A percentile compares a stretch with the other conserved stretches of the same genome.
Conservation (phyloP, 495 filamentous ascomycete species). For the Pseudevernia furfuracea region DNA sequence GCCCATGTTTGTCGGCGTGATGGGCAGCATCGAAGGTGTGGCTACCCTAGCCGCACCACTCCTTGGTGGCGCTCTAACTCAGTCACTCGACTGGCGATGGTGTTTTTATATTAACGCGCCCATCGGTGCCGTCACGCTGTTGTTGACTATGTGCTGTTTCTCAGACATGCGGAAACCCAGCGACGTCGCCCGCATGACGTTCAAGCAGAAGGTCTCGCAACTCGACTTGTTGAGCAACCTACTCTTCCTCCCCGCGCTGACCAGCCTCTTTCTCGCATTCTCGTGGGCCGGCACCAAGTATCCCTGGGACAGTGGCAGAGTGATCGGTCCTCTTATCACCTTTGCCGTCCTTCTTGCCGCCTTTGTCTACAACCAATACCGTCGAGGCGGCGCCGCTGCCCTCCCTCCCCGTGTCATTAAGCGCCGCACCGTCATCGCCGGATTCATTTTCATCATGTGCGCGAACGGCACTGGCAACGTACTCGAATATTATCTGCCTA, state of each 20-base stretch:
- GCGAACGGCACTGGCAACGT: neutral
- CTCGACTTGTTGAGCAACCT: neutral
- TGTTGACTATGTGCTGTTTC: neutral
- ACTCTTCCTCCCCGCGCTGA: neutral
- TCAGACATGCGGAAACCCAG: slow-evolving; percentile 35
- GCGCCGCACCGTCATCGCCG: neutral
- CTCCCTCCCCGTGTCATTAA: neutral
- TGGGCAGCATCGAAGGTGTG: slow-evolving; percentile 37
- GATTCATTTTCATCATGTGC: slow-evolving; percentile 1
- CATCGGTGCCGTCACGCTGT: slow-evolving; percentile 32
- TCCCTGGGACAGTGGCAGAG: neutral
- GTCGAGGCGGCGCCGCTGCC: neutral
- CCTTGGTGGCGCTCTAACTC: slow-evolving; percentile 50
- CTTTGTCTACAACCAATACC: neutral
- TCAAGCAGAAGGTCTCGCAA: neutral
- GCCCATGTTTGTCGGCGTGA: slow-evolving; percentile 26
- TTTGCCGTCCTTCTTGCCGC: neutral
- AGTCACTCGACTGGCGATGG: slow-evolving; percentile 65
- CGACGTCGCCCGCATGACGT: slow-evolving; percentile 38
- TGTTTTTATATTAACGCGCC: slow-evolving; percentile 38
- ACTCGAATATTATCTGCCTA: neutral
- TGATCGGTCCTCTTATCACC: neutral
- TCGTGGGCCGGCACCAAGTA: neutral
- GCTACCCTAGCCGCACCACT: slow-evolving; percentile 62
- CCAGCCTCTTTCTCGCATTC: neutral